A percentile compares a stretch with the other conserved stretches of the same genome.
Conservation (phyloP, 495 filamentous ascomycete species). For the Oidiodendron maius region DNA sequence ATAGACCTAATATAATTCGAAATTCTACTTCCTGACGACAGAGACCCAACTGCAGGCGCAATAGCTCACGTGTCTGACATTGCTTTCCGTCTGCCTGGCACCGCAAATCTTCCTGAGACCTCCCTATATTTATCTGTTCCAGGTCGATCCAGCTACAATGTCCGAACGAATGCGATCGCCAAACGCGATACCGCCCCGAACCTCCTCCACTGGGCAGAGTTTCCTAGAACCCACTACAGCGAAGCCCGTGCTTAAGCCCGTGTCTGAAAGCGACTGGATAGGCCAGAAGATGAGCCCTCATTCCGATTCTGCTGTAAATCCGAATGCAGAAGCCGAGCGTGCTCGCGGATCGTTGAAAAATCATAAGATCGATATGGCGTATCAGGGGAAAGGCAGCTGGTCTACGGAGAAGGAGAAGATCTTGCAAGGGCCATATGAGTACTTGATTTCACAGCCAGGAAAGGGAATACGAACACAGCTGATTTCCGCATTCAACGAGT, state of each 20-base stretch:
- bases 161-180: constrained; percentile 30
- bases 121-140: no score
- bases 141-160: constrained; percentile 8
- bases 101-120: no score
- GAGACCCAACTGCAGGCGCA: no score
- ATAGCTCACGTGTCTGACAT: no score
- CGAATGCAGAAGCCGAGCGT: constrained; percentile 5
- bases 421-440: constrained; percentile 80
- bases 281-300: constrained; percentile 10
- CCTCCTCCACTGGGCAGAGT: constrained; percentile 48
- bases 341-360: constrained; percentile 26
- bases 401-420: constrained; percentile 69
- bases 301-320: constrained; percentile 12
- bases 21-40: no score
- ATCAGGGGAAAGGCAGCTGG: constrained; percentile 44
- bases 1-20: no score
- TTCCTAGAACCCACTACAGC: constrained; percentile 26
- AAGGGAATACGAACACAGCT: constrained; percentile 86
- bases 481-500: constrained; percentile 85
- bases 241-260: constrained; percentile 45
- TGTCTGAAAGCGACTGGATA: constrained; percentile 53
- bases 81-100: no score
- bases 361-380: constrained; percentile 41
- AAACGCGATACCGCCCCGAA: constrained; percentile 66
- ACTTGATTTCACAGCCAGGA: constrained; percentile 77